These are phyloP conservation scores for Immersiella caudata DNA, from an alignment of 495 filamentous ascomycete genomes.

Conservation along the genomic window DNA sequence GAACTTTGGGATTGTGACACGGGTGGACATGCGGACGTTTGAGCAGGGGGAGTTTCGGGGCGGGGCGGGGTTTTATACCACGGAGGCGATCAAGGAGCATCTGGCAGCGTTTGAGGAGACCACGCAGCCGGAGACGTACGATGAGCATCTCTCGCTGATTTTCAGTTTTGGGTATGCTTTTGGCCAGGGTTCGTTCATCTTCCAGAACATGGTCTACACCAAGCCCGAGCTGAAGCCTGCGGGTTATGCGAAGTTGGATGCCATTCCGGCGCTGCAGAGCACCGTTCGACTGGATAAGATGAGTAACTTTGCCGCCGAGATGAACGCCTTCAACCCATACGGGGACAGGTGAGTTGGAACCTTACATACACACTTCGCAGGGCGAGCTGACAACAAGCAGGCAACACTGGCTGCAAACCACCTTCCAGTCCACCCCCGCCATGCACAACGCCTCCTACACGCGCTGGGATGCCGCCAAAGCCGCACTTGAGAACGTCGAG, in stretches of 20 bases:
- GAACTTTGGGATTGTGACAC: conserved; percentile 60
- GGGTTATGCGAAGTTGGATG: conserved; percentile 14
- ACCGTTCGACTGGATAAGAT: background rate
- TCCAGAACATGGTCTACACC: conserved; percentile 24
- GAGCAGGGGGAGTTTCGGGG: conserved; percentile 28
- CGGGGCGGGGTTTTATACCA: conserved; percentile 2
- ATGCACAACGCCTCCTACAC: conserved; percentile 16
- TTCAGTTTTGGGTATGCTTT: conserved; percentile 21
- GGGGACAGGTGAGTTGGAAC: background rate
- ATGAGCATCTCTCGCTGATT: conserved; percentile 26
- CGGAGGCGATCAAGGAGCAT: conserved; percentile 21
- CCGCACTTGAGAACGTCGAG: conserved; percentile 14
- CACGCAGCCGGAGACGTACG: conserved; percentile 26
- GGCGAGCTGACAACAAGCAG: conserved; percentile 6
- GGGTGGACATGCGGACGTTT: conserved; percentile 32
- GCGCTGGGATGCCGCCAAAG: background rate
- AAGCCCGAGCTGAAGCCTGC: conserved; percentile 23
- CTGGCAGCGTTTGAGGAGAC: conserved; percentile 12
- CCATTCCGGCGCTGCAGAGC: conserved; percentile 11
- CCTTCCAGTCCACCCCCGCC: conserved; percentile 26
- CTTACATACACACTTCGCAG: background rate
- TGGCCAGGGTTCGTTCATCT: background rate
- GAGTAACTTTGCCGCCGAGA: background rate
- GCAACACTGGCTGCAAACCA: conserved; percentile 16
- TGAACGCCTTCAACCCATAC: background rate